Percentiles rank a stretch among this genome's conserved stretches.
Evolutionary conservation across 495 filamentous ascomycete genomes (phyloP).

Genomic region (Penicillium simplicissimum): DNA sequence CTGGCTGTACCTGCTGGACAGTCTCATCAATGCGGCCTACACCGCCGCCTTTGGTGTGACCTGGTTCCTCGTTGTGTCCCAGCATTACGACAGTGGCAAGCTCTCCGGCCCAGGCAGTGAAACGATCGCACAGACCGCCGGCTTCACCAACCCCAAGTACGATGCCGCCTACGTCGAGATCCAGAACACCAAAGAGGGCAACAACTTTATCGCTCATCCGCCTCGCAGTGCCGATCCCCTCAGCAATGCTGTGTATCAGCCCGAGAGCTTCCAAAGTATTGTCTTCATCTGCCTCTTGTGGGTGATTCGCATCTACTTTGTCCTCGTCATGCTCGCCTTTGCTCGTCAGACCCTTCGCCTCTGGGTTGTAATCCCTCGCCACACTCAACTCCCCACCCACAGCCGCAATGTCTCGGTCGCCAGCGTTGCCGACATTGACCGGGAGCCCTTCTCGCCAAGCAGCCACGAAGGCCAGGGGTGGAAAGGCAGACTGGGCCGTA

Average conservation of each 20-base stretch:
- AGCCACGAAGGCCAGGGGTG: slow-evolving; percentile 72
- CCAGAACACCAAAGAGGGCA: slow-evolving; percentile 27
- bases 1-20: slow-evolving; percentile 80
- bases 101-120: slow-evolving; percentile 43
- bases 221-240: slow-evolving; percentile 39
- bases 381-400: slow-evolving; percentile 47
- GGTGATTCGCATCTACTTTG: slow-evolving; percentile 72
- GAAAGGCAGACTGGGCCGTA: slow-evolving; percentile 70
- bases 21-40: slow-evolving; percentile 72
- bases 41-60: slow-evolving; percentile 75
- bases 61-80: slow-evolving; percentile 76
- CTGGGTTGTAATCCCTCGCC: slow-evolving; percentile 48
- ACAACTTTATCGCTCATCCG: slow-evolving; percentile 28
- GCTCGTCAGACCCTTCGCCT: slow-evolving; percentile 69
- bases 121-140: slow-evolving; percentile 65
- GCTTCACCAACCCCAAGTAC: slow-evolving; percentile 66
- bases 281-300: slow-evolving; percentile 70
- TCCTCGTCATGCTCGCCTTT: slow-evolving; percentile 76
- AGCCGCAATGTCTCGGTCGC: slow-evolving; percentile 49
- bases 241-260: slow-evolving; percentile 56
- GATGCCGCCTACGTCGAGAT: slow-evolving; percentile 50
- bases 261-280: slow-evolving; percentile 74
- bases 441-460: slow-evolving; percentile 70
- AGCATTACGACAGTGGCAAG: slow-evolving; percentile 49
- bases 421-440: slow-evolving; percentile 51